These are phyloP conservation scores for Cladophialophora chaetospira DNA, from an alignment of 2,329 filamentous ascomycete genomes.

Conservation along the genomic window DNA sequence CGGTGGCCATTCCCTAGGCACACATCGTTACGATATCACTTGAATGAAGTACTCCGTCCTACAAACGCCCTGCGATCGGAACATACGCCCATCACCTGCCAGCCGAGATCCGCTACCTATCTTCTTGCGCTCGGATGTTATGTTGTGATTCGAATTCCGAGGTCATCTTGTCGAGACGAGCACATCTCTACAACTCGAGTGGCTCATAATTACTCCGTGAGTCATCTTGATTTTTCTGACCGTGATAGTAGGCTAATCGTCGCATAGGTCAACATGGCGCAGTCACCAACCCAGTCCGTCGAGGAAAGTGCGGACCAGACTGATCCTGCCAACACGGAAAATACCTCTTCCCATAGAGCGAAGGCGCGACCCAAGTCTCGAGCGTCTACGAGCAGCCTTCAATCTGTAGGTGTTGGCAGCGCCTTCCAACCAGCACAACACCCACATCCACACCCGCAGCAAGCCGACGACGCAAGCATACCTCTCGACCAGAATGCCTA, in stretches of 20 bases:
- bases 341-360: constrained; percentile 24
- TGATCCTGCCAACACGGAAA: constrained; percentile 20
- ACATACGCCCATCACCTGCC: constrained; percentile 13
- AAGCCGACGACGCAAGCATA: constrained; percentile 22
- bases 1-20: no score
- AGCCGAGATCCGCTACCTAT: constrained; percentile 1
- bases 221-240: constrained; percentile 23
- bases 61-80: background rate
- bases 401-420: constrained; percentile 42
- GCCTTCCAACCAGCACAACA: constrained; percentile 35
- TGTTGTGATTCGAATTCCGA: constrained; percentile 13
- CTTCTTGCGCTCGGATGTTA: constrained; percentile 15
- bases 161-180: background rate
- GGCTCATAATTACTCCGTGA: constrained; percentile 6
- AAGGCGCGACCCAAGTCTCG: constrained; percentile 47
- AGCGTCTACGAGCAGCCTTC: constrained; percentile 51
- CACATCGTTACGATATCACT: constrained; percentile 2
- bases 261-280: constrained; percentile 28
- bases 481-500: constrained; percentile 28
- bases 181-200: constrained; percentile 16
- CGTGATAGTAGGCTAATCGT: constrained; percentile 23
- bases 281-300: constrained; percentile 22
- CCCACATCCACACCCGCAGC: constrained; percentile 10
- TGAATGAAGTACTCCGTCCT: background rate
- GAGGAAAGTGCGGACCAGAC: constrained; percentile 25